Evolutionary conservation across 768 basidiomycete species (phyloP).

Genomic region (Trametes villosa): DNA sequence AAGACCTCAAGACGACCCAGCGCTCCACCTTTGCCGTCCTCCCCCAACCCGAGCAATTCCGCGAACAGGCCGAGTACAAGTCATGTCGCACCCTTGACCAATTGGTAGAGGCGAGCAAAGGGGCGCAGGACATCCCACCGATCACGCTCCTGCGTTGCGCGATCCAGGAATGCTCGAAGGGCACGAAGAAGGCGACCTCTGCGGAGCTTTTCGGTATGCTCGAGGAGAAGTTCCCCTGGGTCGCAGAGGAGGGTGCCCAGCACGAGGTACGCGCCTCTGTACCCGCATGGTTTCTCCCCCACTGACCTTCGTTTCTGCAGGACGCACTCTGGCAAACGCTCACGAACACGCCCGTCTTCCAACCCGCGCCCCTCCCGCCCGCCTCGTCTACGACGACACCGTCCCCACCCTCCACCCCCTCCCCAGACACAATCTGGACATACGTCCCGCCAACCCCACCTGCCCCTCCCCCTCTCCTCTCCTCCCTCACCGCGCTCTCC

Average conservation of each 20-base stretch:
- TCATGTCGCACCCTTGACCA: conserved; percentile 51
- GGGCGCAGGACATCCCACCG: conserved; percentile 43
- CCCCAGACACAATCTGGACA: conserved; percentile 40
- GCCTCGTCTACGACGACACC: background rate
- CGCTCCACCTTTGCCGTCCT: conserved; percentile 57
- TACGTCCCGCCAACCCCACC: conserved; percentile 39
- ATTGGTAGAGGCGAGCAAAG: conserved; percentile 34
- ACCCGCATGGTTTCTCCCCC: background rate
- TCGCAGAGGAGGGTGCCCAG: conserved; percentile 51
- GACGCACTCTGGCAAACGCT: conserved; percentile 65
- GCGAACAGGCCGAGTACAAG: conserved; percentile 50
- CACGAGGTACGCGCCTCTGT: conserved; percentile 54
- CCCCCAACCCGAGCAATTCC: conserved; percentile 55
- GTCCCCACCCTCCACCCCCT: background rate
- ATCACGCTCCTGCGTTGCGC: conserved; percentile 67
- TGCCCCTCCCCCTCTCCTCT: conserved; percentile 36
- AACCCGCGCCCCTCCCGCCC: conserved; percentile 26
- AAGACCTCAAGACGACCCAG: conserved; percentile 60
- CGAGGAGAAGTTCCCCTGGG: conserved; percentile 62
- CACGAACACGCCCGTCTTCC: conserved; percentile 54
- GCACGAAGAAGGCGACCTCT: conserved; percentile 49
- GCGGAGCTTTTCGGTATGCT: conserved; percentile 64
- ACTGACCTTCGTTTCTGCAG: conserved; percentile 32
- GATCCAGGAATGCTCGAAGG: conserved; percentile 50
- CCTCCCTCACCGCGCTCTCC: conserved; percentile 29